A percentile compares a stretch with the other conserved stretches of the same genome.
phyloP scores from a whole-genome alignment of 2,329 filamentous ascomycete species.

The Metarhizium guizhouense region DNA sequence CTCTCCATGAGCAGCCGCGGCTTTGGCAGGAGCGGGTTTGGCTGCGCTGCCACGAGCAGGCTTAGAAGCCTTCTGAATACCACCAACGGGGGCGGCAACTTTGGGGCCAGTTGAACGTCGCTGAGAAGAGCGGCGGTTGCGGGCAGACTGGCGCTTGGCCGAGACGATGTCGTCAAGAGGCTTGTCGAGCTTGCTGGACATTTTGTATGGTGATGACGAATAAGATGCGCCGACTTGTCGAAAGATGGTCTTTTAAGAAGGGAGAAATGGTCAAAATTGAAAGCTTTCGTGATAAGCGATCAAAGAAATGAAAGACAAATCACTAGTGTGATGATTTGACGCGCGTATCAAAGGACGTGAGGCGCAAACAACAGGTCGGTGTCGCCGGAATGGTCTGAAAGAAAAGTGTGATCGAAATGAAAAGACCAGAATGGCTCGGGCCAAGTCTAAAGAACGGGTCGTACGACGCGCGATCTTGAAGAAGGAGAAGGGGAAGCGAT shows the following conservation, averaged over 20 bases:
- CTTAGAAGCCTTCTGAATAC: constrained; percentile 71
- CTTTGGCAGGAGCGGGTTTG: constrained; percentile 57
- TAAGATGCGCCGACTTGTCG: constrained; percentile 21
- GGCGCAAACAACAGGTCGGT: background rate
- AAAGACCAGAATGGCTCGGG: background rate
- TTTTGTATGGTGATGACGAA: constrained; percentile 36
- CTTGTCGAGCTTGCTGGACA: constrained; percentile 94
- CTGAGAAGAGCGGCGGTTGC: constrained; percentile 36
- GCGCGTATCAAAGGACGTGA: background rate
- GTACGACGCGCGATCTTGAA: background rate
- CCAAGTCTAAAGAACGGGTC: background rate
- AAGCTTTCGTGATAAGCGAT: background rate
- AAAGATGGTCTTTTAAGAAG: background rate
- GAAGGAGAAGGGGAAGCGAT: background rate
- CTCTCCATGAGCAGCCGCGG: constrained; percentile 54
- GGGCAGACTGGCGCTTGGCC: constrained; percentile 54
- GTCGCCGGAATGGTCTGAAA: constrained; percentile 1
- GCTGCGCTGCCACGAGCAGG: constrained; percentile 47
- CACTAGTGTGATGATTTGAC: background rate
- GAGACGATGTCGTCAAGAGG: constrained; percentile 96
- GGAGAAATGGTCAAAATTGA: background rate
- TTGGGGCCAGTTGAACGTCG: constrained; percentile 44
- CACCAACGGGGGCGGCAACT: constrained; percentile 66
- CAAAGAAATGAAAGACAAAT: background rate
- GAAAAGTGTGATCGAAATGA: constrained; percentile 2